These are phyloP conservation scores for Pyricularia sp. DNA, from an alignment of 2,329 filamentous ascomycete species.

Conservation along the genomic window DNA sequence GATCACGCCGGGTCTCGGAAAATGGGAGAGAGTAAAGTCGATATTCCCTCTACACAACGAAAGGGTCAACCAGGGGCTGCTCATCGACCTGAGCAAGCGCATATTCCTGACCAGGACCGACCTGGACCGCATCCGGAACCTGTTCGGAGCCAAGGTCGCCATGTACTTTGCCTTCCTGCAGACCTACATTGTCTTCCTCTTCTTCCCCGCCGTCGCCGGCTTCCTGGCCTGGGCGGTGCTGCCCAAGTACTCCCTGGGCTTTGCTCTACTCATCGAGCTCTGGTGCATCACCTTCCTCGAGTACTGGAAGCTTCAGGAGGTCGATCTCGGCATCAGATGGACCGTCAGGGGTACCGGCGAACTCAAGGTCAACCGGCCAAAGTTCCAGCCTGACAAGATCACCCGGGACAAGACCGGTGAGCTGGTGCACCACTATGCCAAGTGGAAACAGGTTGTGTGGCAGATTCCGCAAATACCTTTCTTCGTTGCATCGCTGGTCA, in stretches of 20 bases:
- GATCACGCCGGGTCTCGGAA: constrained; percentile 57
- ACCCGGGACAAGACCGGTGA: constrained; percentile 56
- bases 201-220: constrained; percentile 75
- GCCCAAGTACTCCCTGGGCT: constrained; percentile 74
- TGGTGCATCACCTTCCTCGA: constrained; percentile 89
- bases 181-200: constrained; percentile 76
- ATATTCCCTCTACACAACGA: constrained; percentile 59
- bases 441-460: constrained; percentile 52
- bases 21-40: constrained; percentile 64
- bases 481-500: constrained; percentile 44
- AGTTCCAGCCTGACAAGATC: constrained; percentile 55
- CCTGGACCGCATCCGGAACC: constrained; percentile 38
- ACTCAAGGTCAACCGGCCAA: constrained; percentile 65
- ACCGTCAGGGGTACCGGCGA: constrained; percentile 74
- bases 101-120: constrained; percentile 53
- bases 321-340: constrained; percentile 81
- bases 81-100: constrained; percentile 42
- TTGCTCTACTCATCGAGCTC: constrained; percentile 68
- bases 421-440: constrained; percentile 51
- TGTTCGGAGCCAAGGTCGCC: constrained; percentile 75
- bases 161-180: constrained; percentile 96
- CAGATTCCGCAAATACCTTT: constrained; percentile 65
- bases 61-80: constrained; percentile 42
- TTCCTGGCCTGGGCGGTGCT: constrained; percentile 71
- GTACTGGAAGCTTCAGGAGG: constrained; percentile 91